A percentile compares a stretch with the other conserved stretches of the same genome.
These are phyloP conservation scores for Chionographis japonica DNA, from an alignment of 106 monocot genomes.

Conservation along the genomic window DNA sequence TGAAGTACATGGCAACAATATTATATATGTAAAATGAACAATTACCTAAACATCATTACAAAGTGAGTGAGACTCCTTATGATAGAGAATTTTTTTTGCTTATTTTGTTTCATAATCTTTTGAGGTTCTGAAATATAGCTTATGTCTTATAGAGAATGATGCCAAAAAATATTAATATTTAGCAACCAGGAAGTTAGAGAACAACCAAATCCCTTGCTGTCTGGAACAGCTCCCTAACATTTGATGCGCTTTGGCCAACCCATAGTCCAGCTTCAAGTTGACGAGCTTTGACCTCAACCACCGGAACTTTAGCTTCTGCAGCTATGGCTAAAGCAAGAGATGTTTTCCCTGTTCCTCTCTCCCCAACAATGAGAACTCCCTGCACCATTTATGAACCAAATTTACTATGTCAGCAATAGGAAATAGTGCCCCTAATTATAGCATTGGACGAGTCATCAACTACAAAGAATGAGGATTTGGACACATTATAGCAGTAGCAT, in stretches of 20 bases:
- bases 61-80: no score
- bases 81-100: no score
- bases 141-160: no score
- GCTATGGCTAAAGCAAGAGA: conserved; percentile 90
- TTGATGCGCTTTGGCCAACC: conserved; percentile 96
- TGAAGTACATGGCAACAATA: no score
- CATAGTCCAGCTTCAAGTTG: conserved; percentile 82
- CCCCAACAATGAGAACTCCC: conserved; percentile 94
- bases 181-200: conserved; percentile 6
- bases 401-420: conserved; percentile 4
- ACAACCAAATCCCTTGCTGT: conserved; percentile 85
- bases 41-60: no score
- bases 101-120: no score
- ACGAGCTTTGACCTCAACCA: conserved; percentile 74
- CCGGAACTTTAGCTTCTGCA: conserved; percentile 81
- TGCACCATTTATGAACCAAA: conserved; percentile 13
- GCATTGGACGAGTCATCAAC: background rate
- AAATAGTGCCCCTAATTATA: background rate
- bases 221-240: conserved; percentile 87
- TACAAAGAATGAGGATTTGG: background rate
- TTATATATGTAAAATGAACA: no score
- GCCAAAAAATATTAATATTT: no score
- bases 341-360: conserved; percentile 86
- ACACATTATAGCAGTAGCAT: conserved; percentile 1
- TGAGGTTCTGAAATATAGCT: no score